Base-by-base conservation (phyloP, 2,329 filamentous ascomycete species). In the Eutypa lata region DNA sequence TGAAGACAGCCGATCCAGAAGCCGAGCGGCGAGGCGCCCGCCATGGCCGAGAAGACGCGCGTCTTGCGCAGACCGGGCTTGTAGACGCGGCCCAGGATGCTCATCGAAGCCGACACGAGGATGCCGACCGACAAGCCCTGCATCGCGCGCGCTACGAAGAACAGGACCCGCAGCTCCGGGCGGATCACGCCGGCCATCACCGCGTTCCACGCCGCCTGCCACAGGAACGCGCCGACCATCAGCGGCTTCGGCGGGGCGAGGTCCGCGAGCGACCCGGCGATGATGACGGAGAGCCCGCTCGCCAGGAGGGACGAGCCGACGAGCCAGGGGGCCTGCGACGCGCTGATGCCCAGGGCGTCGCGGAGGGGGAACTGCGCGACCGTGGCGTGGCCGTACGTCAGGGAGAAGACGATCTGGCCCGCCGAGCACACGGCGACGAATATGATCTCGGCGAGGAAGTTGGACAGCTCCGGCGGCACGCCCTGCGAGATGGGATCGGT, bases 171-270 rank as follows among this genome's bases (percentile, higher is more conserved):
- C 2, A 70, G 64, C 5, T 65, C 61, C 1, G 69, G 71, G 3
- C 65, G 64, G 5, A 76, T 52, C 1, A 68, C 66, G 55, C 71
- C 73, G 10, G 61, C 71, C 0, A 55, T 53, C 1, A 64, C 52
- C 11, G 38, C 73, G 46, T 76, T 76, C 73, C 73, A 76, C 1
- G 65, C 59, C 0, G 68, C 67, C 3, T 73, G 61, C 73, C 73
- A 76, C 16, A 63, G 56, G 55, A 76, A 75, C 0, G 74, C 73
- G 6, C 68, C 68, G 2, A 76, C 68, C 61, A 76, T 72, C 1
- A 76, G 61, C 2, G 62, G 58, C 35, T 72, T 74, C 0, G 74
- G 74, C 1, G 72, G 66, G 2, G 66, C 66, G 1, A 76, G 60
- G 50, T 76, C 74, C 2, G 71, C 68, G 7, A 64, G 53, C 16